A percentile compares a stretch with the other conserved stretches of the same genome.
Conservation (phyloP, 305 asterid species). For the Fraxinus baroniana region DNA sequence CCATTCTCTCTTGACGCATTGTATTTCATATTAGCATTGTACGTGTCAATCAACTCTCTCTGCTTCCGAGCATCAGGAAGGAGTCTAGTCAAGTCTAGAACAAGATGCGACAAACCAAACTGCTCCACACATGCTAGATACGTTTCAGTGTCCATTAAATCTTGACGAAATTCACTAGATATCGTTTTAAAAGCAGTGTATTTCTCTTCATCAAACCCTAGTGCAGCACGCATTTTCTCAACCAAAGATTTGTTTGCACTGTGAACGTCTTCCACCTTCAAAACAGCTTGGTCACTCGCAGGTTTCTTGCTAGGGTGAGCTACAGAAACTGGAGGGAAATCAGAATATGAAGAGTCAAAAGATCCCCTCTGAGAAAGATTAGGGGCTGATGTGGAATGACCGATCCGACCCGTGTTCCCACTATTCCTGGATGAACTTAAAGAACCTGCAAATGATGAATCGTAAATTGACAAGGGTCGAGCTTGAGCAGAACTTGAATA, state of each 20-base stretch:
- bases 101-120: conserved; percentile 93
- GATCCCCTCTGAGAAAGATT: conserved; percentile 55
- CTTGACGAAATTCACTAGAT: conserved; percentile 77
- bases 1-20: conserved; percentile 37
- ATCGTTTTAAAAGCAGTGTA: conserved; percentile 68
- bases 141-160: conserved; percentile 65
- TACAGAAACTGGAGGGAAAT: conserved; percentile 83
- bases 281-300: conserved; percentile 30
- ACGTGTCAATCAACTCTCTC: conserved; percentile 69
- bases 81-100: conserved; percentile 75
- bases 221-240: conserved; percentile 75
- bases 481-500: conserved; percentile 35
- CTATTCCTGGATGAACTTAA: conserved; percentile 47
- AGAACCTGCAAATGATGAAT: conserved; percentile 45
- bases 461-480: conserved; percentile 35
- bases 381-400: conserved; percentile 87
- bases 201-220: conserved; percentile 72
- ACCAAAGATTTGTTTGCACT: conserved; percentile 80
- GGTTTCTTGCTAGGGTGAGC: conserved; percentile 47
- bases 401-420: conserved; percentile 40
- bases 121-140: conserved; percentile 70
- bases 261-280: conserved; percentile 61
- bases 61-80: conserved; percentile 80
- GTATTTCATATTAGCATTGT: conserved; percentile 45
- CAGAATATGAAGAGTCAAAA: conserved; percentile 42